Evolutionary conservation across 768 basidiomycete species (phyloP).

Genomic region (Leccinum pellstonianum): DNA sequence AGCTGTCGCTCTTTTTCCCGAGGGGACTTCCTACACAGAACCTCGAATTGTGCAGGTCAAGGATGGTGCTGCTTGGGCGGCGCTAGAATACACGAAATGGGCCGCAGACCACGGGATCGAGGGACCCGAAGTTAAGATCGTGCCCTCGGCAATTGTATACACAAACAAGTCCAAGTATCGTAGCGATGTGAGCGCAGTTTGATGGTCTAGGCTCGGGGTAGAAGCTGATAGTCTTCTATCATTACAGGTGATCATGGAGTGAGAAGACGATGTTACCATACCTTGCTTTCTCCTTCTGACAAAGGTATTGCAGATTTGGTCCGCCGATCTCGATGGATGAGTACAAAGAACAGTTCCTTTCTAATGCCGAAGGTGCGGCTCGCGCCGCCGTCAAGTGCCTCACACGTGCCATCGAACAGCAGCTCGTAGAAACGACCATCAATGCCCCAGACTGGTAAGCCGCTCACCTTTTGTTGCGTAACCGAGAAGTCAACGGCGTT

Average conservation of each 20-base stretch:
- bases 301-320: conserved; percentile 61
- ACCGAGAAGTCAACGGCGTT: conserved; percentile 20
- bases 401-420: conserved; percentile 68
- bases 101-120: conserved; percentile 52
- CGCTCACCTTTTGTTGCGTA: conserved; percentile 5
- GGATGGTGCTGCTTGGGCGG: conserved; percentile 94
- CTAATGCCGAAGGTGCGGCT: conserved; percentile 60
- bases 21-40: conserved; percentile 92
- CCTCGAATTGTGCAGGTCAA: conserved; percentile 90
- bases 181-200: conserved; percentile 66
- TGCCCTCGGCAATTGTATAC: conserved; percentile 90
- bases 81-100: conserved; percentile 89
- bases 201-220: conserved; percentile 3
- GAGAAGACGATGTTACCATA: conserved; percentile 27
- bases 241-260: conserved; percentile 71
- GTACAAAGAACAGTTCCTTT: conserved; percentile 77
- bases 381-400: conserved; percentile 85
- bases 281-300: conserved; percentile 12
- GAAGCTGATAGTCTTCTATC: conserved; percentile 17
- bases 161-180: conserved; percentile 96
- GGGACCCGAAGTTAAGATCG: conserved; percentile 51
- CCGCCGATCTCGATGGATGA: conserved; percentile 72
- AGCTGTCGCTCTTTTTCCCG: conserved; percentile 91
- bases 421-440: conserved; percentile 73
- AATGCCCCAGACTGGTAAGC: conserved; percentile 94